Evolutionary conservation across 2,329 filamentous ascomycete species (phyloP).

Genomic region (Xylariaceae sp.): DNA sequence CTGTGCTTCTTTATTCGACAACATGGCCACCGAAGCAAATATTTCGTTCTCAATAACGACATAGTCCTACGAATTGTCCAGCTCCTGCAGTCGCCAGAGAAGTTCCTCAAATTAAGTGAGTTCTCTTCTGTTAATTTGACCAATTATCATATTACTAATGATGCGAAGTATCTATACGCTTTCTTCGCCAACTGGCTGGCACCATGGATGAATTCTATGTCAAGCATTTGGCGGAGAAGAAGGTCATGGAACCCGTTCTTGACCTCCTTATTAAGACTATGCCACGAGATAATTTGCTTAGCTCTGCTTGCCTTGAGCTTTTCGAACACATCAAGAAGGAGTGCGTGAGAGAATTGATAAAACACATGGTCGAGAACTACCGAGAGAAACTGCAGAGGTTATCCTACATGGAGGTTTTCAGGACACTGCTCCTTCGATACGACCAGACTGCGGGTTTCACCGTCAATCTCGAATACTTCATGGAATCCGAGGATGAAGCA

Average conservation of each 20-base stretch:
- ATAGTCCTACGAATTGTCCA: conserved; percentile 76
- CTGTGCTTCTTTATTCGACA: conserved; percentile 91
- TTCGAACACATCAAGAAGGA: conserved; percentile 88
- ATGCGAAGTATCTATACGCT: conserved; percentile 54
- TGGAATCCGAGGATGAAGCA: conserved; percentile 63
- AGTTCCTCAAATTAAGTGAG: conserved; percentile 86
- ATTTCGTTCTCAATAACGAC: conserved; percentile 77
- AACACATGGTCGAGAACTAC: conserved; percentile 80
- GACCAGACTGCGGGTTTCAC: conserved; percentile 72
- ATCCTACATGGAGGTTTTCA: conserved; percentile 82
- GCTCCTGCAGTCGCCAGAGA: conserved; percentile 77
- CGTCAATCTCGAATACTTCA: conserved; percentile 64
- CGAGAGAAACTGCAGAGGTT: conserved; percentile 72
- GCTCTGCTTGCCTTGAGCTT: conserved; percentile 88
- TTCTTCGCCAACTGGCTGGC: conserved; percentile 81
- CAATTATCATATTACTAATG: not conserved
- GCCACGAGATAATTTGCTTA: conserved; percentile 87
- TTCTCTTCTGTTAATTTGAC: too few species aligned
- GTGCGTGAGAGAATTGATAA: conserved; percentile 73
- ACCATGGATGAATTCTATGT: conserved; percentile 91
- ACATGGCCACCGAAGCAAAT: conserved; percentile 81
- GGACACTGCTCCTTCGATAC: conserved; percentile 68
- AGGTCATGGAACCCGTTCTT: conserved; percentile 78
- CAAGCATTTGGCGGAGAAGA: conserved; percentile 75
- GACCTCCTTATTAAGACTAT: conserved; percentile 80